Conservation (phyloP, 2,329 filamentous ascomycete genomes). For the Verticillium zaregamsianum region DNA sequence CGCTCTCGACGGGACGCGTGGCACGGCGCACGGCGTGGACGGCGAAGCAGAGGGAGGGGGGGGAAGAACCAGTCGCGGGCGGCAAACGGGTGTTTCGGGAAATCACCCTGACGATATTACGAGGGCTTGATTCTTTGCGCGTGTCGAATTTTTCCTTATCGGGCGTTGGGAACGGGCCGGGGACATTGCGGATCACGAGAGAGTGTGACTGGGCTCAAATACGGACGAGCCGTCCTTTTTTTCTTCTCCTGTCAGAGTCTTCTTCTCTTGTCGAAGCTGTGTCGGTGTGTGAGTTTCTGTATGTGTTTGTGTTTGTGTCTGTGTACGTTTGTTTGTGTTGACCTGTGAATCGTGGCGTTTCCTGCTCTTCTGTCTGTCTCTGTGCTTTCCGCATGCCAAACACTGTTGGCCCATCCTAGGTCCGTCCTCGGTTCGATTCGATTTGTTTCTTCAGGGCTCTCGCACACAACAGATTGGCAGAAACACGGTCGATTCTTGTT, state of each 20-base stretch:
- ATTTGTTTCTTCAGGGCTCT: background rate
- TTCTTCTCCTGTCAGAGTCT: background rate
- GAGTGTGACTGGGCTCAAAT: background rate
- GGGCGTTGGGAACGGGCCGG: background rate
- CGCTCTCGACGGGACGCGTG: background rate
- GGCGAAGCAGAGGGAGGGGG: too few relatives aligned
- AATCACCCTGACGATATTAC: conserved; percentile 1
- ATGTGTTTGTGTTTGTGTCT: background rate
- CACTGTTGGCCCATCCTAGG: background rate
- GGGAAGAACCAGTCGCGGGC: background rate
- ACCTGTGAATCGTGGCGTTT: background rate
- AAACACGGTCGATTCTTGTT: background rate
- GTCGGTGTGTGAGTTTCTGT: background rate
- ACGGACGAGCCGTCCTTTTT: background rate
- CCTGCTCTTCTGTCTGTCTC: background rate
- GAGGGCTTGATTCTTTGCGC: background rate
- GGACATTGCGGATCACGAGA: background rate
- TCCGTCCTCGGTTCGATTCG: background rate
- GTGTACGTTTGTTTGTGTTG: background rate
- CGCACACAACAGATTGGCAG: too few relatives aligned
- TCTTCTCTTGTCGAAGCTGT: background rate
- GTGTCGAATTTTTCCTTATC: background rate
- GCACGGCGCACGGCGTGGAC: too few relatives aligned
- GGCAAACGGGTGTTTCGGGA: background rate
- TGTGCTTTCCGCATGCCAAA: background rate